A percentile compares a stretch with the other conserved stretches of the same genome.
Conservation (phyloP, 1,139 yeast species). For the Sugiyamaella pinicola region DNA sequence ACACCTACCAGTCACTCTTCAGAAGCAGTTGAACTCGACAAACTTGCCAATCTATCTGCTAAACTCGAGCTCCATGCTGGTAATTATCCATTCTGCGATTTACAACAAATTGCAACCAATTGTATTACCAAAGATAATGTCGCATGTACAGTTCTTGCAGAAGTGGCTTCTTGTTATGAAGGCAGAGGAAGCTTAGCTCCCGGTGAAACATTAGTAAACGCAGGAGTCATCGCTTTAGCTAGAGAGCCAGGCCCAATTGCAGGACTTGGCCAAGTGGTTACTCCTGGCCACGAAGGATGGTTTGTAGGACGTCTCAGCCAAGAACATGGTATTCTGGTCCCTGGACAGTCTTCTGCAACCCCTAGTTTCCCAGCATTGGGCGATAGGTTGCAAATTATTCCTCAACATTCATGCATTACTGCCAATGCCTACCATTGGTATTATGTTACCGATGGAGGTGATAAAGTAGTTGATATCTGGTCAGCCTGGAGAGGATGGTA, state of each 20-base stretch:
- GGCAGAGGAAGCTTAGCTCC: slow-evolving; percentile 52
- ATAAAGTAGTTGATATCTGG: slow-evolving; percentile 66
- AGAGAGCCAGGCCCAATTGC: slow-evolving; percentile 56
- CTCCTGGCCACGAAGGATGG: slow-evolving; percentile 50
- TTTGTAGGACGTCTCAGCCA: slow-evolving; percentile 55
- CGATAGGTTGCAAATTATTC: slow-evolving; percentile 56
- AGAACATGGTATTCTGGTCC: slow-evolving; percentile 56
- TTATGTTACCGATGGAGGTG: slow-evolving; percentile 53
- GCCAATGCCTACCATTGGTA: slow-evolving; percentile 66
- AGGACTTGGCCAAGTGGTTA: slow-evolving; percentile 53
- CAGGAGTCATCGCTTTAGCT: slow-evolving; percentile 72
- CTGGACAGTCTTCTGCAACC: slow-evolving; percentile 48
- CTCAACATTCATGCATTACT: slow-evolving; percentile 77
- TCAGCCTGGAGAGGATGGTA: slow-evolving; percentile 67
- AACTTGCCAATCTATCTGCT: slow-evolving; percentile 38
- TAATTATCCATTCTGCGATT: slow-evolving; percentile 69
- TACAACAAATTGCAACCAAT: slow-evolving; percentile 73
- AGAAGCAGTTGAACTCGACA: slow-evolving; percentile 39
- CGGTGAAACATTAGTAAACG: slow-evolving; percentile 65
- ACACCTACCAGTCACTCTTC: slow-evolving; percentile 80
- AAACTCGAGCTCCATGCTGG: slow-evolving; percentile 76
- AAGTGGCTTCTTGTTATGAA: slow-evolving; percentile 63
- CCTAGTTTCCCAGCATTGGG: slow-evolving; percentile 49
- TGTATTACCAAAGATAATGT: slow-evolving; percentile 53
- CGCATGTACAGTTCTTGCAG: slow-evolving; percentile 62